Evolutionary conservation across 306 rosid species (phyloP), one percentile per base, ranked within the genome.

Genomic region (Ormosia emarginata): DNA sequence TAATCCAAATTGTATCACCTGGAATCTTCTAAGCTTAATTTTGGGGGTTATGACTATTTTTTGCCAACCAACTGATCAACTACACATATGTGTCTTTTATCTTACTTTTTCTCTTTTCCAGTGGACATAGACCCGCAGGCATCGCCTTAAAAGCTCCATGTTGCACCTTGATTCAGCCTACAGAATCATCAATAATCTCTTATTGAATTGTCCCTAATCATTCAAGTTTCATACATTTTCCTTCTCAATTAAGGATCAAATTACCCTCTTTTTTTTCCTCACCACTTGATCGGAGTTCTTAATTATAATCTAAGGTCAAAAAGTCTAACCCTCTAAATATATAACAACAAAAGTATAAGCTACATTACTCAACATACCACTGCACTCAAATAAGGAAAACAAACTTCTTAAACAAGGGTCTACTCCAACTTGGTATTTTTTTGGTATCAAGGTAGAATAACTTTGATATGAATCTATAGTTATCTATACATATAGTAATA

Each of bases 241-340:
- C 73, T 82, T 49, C 71, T 57, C 39, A 43, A 53, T 41, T 30
- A 82, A 84, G 81, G 70, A 75, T 81, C 37, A 34, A 44, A 17
- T 61, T 24, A 2, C 57, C 32, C 62, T 56, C 39, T 5, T 53
- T 56, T 66, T 3, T 15, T 73, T 13, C 3, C 33, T 50, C 29
- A 14, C 55, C 49, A 77, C 57, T 41, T 46, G 63, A 32, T 81
- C 53, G 8, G 29, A 43, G 10, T 67, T 62, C 24, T 24, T 24
- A 24, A 59, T 62, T 65, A n/a, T 49, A 61, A 39, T 7, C 64
- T 30, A 46, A 3, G 15, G 84, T 78, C 63, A 74, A 79, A 49
- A 47, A 32, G 71, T 56, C 71, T 8, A 29, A 50, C 5, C 59
- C 66, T 33, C 29, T 11, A 36, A 73, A 53, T 50, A 79, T 66